Evolutionary conservation across 352 stramenopile genomes (phyloP).

Genomic region (Pythium vanterpoolii): DNA sequence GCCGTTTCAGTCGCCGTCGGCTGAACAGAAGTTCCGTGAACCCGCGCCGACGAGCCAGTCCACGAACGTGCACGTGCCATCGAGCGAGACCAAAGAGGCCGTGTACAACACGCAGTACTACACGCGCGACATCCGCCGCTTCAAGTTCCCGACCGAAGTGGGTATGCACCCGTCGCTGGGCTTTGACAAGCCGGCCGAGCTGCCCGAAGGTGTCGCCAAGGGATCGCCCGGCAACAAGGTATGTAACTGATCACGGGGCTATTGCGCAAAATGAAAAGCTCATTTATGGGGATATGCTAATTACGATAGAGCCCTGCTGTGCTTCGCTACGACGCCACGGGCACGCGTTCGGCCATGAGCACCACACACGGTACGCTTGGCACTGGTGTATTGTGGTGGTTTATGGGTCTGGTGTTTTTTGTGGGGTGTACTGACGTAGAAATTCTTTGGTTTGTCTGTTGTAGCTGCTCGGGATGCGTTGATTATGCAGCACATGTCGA

Average conservation of each 20-base stretch:
- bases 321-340: slow-evolving; percentile 77
- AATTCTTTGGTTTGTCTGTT: neutral
- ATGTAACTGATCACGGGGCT: no score
- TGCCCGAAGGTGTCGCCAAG: slow-evolving; percentile 61
- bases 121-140: slow-evolving; percentile 81
- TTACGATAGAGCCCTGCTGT: slow-evolving; percentile 61
- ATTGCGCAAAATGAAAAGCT: no score
- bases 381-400: neutral
- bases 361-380: slow-evolving; percentile 58
- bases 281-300: neutral
- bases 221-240: slow-evolving; percentile 83
- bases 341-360: slow-evolving; percentile 84
- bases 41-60: slow-evolving; percentile 71
- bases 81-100: slow-evolving; percentile 64
- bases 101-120: slow-evolving; percentile 90
- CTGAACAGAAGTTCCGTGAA: slow-evolving; percentile 71
- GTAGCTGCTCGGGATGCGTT: slow-evolving; percentile 67
- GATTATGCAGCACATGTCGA: slow-evolving; percentile 61
- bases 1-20: slow-evolving; percentile 59
- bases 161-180: slow-evolving; percentile 74
- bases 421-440: neutral
- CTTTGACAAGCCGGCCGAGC: slow-evolving; percentile 47
- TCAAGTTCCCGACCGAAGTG: slow-evolving; percentile 56
- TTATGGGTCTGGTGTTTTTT: no score
- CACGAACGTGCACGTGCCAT: slow-evolving; percentile 65